These are phyloP conservation scores for Oenanthe sinensis DNA, from an alignment of 129 eudicot genomes.

Conservation along the genomic window DNA sequence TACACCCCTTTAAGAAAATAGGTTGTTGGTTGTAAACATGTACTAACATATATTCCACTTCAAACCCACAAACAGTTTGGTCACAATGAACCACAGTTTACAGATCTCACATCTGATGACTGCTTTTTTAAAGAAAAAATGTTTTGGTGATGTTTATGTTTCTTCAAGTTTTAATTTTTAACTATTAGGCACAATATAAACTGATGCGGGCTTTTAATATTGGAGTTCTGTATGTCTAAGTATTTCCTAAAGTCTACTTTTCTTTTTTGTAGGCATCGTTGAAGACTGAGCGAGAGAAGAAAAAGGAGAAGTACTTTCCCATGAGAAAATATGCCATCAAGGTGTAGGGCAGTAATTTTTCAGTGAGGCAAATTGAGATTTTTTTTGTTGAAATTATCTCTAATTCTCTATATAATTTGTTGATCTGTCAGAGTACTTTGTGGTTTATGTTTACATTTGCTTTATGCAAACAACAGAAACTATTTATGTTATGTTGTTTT, in stretches of 20 bases:
- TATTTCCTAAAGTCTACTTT: not conserved
- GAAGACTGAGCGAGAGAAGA: constrained; percentile 53
- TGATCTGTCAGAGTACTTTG: not conserved
- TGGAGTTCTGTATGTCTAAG: not conserved
- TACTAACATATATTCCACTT: too few relatives aligned
- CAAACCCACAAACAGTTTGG: not conserved
- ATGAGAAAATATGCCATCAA: constrained; percentile 21
- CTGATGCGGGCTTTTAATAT: not conserved
- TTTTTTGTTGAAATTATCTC: not conserved
- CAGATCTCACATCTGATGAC: not conserved
- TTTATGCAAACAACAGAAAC: not conserved
- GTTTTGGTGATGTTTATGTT: not conserved
- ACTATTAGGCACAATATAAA: not conserved
- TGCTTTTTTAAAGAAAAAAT: not conserved
- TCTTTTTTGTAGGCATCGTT: constrained; percentile 27
- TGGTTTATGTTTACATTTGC: not conserved
- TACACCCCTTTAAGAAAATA: too few relatives aligned
- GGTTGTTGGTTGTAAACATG: too few relatives aligned
- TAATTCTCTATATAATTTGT: not conserved
- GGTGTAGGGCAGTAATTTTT: not conserved
- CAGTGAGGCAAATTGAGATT: not conserved
- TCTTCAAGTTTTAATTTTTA: not conserved
- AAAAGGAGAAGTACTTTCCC: constrained; percentile 55
- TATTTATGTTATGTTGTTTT: not conserved
- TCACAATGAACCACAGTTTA: not conserved